Base-by-base conservation (phyloP, 441 rosid species). In the Arabidopsis hybrid region DNA sequence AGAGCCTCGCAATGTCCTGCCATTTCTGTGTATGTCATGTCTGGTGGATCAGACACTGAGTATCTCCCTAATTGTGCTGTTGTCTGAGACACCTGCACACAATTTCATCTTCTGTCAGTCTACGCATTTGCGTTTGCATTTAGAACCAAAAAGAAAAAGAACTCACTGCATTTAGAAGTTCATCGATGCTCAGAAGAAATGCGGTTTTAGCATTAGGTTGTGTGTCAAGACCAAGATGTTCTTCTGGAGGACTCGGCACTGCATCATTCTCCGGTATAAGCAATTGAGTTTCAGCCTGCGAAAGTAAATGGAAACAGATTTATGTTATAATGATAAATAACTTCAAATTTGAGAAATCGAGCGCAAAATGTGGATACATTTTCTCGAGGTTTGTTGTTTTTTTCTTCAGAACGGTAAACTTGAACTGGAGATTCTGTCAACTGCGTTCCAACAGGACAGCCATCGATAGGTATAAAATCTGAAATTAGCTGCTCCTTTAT, bases 1-100 rank as follows among this genome's bases (percentile, higher is more conserved):
- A 93, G 92, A 40, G 96, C 95, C 71, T 91, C 98, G 32, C 98
- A 89, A 45, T 91, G 88, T 52, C 87, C 88, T 10, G 95, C 96
- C 90, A 93, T 89, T 75, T 93, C 91, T 71, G 80, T 79, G 74
- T 89, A 89, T 42, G 96, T 88, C 87, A 86, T 82, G 80, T 85
- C 87, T 61, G 85, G 82, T 18, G 90, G 86, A 47, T 84, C 68
- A 47, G 95, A 83, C 57, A 84, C 84, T 46, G 96, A 90, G 65
- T 79, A 70, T 81, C 96, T 89, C 69, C 90, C 96, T 49, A 88
- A 84, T 77, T 91, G 89, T 79, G 81, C 65, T 64, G 89, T 82
- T 65, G 93, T 85, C 87, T 90, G 89, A 52, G 91, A 80, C 64
- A 87, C 86, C 96, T 91, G 80, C 49, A 53, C 47, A 0, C 55